These are phyloP conservation scores for Cutaneotrichosporon sp. DNA, from an alignment of 1,284 basidiomycete genomes.

Conservation along the genomic window DNA sequence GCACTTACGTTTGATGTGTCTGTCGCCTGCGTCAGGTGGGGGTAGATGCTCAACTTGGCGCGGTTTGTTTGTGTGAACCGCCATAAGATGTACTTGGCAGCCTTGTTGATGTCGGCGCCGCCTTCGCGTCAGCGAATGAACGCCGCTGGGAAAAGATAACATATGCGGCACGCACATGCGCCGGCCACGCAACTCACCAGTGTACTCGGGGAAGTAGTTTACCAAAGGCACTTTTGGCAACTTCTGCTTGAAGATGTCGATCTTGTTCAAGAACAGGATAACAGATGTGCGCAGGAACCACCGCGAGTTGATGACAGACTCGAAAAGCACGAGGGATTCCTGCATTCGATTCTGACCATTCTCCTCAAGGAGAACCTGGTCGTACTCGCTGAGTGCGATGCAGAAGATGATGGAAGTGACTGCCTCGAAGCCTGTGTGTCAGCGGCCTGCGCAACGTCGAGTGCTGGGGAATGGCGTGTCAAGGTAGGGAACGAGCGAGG, in stretches of 20 bases:
- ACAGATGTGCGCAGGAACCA: constrained; percentile 94
- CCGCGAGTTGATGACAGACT: constrained; percentile 92
- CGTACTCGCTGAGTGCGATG: constrained; percentile 88
- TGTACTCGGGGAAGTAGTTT: constrained; percentile 90
- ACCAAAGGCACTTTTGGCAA: constrained; percentile 81
- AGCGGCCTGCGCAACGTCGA: neutral
- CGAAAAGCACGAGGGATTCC: constrained; percentile 88
- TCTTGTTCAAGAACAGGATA: constrained; percentile 92
- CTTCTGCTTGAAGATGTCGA: constrained; percentile 92
- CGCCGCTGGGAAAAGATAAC: neutral
- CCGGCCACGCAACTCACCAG: constrained; percentile 50
- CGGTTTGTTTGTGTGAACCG: constrained; percentile 93
- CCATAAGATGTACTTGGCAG: constrained; percentile 97
- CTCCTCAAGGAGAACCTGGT: constrained; percentile 79
- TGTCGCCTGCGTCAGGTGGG: constrained; percentile 65
- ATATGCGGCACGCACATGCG: too few relatives aligned
- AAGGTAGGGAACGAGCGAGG: neutral
- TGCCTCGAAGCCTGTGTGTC: constrained; percentile 65
- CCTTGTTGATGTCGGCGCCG: constrained; percentile 92
- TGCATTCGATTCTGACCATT: constrained; percentile 82
- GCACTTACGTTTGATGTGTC: constrained; percentile 62
- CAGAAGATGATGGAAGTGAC: constrained; percentile 96
- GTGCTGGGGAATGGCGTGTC: neutral
- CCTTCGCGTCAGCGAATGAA: constrained; percentile 35
- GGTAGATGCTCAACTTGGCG: constrained; percentile 80